Percentiles rank a stretch among this genome's conserved stretches.
Evolutionary conservation across 1,284 basidiomycete genomes (phyloP).

Genomic region (Puccinia hordei): DNA sequence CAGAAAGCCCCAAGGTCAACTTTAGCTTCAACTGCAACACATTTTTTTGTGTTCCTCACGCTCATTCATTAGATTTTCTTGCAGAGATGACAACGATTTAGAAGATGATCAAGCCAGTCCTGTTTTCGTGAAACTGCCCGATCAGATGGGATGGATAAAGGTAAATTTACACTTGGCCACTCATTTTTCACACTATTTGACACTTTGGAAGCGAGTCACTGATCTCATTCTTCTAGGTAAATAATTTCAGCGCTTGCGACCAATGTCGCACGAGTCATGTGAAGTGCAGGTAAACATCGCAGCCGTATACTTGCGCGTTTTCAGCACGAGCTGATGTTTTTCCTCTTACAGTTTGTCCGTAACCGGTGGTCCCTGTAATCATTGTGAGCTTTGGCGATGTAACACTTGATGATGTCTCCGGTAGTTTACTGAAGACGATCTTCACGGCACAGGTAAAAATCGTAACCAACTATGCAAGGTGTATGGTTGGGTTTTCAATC

Average conservation of each 20-base stretch:
- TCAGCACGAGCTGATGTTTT: not conserved
- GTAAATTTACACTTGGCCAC: not conserved
- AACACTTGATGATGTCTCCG: not conserved
- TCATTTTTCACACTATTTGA: not conserved
- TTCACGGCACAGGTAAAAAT: conserved; percentile 25
- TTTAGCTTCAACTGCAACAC: not conserved
- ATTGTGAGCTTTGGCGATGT: conserved; percentile 5
- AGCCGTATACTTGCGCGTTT: not conserved
- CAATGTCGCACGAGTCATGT: conserved; percentile 36
- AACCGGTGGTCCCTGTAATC: conserved; percentile 30
- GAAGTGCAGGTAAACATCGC: conserved; percentile 20
- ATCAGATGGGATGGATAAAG: conserved; percentile 29
- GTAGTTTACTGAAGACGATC: not conserved
- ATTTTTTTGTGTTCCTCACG: not conserved
- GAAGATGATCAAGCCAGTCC: conserved; percentile 23
- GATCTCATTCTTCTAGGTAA: conserved; percentile 8
- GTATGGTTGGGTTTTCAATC: conserved; percentile 28
- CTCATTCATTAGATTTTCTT: not conserved
- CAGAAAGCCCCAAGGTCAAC: conserved; percentile 1
- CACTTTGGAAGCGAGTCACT: not conserved
- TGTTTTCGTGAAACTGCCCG: conserved; percentile 17
- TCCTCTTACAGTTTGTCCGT: conserved; percentile 6
- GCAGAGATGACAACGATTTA: not conserved
- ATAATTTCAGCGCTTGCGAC: conserved; percentile 38
- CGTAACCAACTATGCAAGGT: conserved; percentile 27